Conservation (phyloP, 208 protist genomes). For the Leishmania aethiopica region DNA sequence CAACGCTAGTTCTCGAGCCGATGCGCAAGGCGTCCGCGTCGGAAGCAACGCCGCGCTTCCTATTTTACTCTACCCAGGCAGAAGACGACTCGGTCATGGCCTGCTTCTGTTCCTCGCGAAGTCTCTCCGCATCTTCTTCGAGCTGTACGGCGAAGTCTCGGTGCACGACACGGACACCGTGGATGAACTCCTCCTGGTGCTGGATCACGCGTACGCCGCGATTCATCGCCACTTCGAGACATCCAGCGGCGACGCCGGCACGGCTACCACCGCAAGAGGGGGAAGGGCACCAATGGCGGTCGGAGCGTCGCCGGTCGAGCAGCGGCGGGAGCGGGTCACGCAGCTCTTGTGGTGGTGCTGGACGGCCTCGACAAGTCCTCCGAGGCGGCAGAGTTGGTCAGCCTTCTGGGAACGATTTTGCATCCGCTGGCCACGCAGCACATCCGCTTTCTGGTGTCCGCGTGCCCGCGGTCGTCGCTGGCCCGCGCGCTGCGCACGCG, state of each 20-base stretch:
- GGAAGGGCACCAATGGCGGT: background rate
- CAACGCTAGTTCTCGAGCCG: slow-evolving; percentile 34
- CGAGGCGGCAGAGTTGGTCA: slow-evolving; percentile 53
- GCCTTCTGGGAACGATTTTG: slow-evolving; percentile 54
- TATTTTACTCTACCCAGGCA: slow-evolving; percentile 74
- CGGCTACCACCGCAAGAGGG: background rate
- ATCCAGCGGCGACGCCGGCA: background rate
- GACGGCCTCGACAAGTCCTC: slow-evolving; percentile 71
- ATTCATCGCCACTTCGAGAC: slow-evolving; percentile 35
- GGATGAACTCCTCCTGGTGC: slow-evolving; percentile 46
- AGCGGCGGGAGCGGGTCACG: background rate
- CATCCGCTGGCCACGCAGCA: slow-evolving; percentile 35
- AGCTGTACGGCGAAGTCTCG: slow-evolving; percentile 52
- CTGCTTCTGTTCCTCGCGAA: slow-evolving; percentile 62
- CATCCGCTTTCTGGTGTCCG: slow-evolving; percentile 69
- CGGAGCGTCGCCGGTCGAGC: background rate
- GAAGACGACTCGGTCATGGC: slow-evolving; percentile 54
- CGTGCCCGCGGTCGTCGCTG: slow-evolving; percentile 31
- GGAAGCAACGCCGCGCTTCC: slow-evolving; percentile 20
- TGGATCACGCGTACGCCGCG: slow-evolving; percentile 56
- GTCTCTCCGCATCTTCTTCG: slow-evolving; percentile 40
- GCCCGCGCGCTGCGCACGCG: slow-evolving; percentile 50
- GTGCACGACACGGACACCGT: slow-evolving; percentile 56
- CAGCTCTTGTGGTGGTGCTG: slow-evolving; percentile 53
- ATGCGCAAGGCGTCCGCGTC: slow-evolving; percentile 4